Evolutionary conservation across 768 basidiomycete species (phyloP).

Genomic region (Phanerochaete carnosa): DNA sequence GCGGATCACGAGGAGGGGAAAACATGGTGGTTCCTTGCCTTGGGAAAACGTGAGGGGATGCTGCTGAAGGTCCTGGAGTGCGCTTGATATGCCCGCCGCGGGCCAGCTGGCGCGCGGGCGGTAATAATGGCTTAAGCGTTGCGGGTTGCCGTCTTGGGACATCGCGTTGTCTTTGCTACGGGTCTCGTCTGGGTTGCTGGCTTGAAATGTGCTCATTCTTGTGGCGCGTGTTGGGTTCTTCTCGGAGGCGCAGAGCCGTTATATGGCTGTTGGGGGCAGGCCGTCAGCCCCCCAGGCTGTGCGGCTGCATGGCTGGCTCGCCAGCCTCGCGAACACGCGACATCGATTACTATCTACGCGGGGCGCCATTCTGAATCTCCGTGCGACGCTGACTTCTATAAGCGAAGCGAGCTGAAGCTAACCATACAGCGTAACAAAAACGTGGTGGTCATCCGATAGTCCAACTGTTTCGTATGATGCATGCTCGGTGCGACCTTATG

Average conservation of each 20-base stretch:
- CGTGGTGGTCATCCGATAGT: too few relatives aligned
- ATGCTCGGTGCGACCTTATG: too few relatives aligned
- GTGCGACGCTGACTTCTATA: not conserved
- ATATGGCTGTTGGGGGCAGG: too few relatives aligned
- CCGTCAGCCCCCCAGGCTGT: not conserved
- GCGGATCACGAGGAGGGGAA: not conserved
- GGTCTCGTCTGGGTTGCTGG: too few relatives aligned
- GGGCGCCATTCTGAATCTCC: not conserved
- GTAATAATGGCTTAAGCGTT: not conserved
- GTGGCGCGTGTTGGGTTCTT: too few relatives aligned
- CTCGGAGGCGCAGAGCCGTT: too few relatives aligned
- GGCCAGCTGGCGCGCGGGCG: not conserved
- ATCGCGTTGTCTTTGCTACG: not conserved
- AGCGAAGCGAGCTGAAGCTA: not conserved
- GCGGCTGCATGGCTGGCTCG: too few relatives aligned
- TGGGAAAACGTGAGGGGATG: not conserved
- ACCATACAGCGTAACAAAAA: not conserved
- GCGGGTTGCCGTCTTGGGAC: not conserved
- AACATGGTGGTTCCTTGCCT: not conserved
- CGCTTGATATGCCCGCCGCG: not conserved
- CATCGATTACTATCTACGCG: not conserved
- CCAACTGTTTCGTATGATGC: too few relatives aligned
- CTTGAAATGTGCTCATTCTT: not conserved
- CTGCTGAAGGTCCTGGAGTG: not conserved
- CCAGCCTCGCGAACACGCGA: not conserved